phyloP scores from a whole-genome alignment of 2,329 filamentous ascomycete genomes.

The Coleophoma eucalyptorum region DNA sequence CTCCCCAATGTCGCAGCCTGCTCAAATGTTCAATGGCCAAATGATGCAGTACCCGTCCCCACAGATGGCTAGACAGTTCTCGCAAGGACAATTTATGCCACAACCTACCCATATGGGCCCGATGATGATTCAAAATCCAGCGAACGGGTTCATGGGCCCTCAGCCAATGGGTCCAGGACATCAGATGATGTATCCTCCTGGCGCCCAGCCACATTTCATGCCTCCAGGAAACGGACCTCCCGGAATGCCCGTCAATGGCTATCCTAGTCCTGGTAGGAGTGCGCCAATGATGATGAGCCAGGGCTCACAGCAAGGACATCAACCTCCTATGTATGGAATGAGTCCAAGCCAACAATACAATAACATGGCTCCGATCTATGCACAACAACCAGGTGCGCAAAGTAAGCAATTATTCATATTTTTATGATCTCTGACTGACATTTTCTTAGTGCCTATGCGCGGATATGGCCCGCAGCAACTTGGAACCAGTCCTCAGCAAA shows the following conservation, averaged over 20 bases:
- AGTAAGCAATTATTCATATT: constrained; percentile 53
- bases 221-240: constrained; percentile 51
- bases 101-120: constrained; percentile 69
- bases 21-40: constrained; percentile 69
- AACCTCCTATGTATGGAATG: constrained; percentile 60
- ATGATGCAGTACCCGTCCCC: constrained; percentile 65
- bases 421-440: constrained; percentile 5
- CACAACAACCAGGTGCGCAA: constrained; percentile 66
- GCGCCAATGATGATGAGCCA: constrained; percentile 95
- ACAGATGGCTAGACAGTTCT: constrained; percentile 62
- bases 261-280: constrained; percentile 81
- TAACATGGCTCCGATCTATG: constrained; percentile 52
- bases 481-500: constrained; percentile 57
- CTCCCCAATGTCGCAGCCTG: constrained; percentile 63
- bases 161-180: constrained; percentile 67
- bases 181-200: constrained; percentile 84
- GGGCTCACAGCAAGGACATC: constrained; percentile 87
- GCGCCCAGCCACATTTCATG: constrained; percentile 60
- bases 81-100: constrained; percentile 66
- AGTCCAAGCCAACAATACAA: constrained; percentile 60
- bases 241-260: constrained; percentile 65
- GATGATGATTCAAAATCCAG: constrained; percentile 70
- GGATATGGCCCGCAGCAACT: constrained; percentile 61
- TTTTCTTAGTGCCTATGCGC: constrained; percentile 50
- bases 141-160: constrained; percentile 70